These are phyloP conservation scores for Penicillium sp. DNA, from an alignment of 2,329 filamentous ascomycete genomes.

Conservation along the genomic window DNA sequence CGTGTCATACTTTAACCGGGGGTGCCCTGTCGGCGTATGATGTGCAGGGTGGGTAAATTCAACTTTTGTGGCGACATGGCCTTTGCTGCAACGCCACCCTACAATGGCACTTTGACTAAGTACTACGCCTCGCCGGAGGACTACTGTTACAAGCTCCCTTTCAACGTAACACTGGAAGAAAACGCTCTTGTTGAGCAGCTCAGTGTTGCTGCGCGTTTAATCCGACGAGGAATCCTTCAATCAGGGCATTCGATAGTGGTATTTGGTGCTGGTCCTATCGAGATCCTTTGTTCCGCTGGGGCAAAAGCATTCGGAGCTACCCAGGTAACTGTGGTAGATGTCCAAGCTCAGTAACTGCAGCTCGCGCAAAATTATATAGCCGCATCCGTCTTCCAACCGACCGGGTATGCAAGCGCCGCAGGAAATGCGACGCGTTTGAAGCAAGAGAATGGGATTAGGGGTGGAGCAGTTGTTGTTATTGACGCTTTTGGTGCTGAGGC, in stretches of 20 bases:
- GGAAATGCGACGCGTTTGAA: slow-evolving; percentile 71
- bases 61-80: slow-evolving; percentile 87
- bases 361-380: slow-evolving; percentile 66
- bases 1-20: slow-evolving; percentile 79
- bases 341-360: slow-evolving; percentile 64
- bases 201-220: slow-evolving; percentile 83
- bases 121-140: slow-evolving; percentile 84
- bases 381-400: too few species aligned
- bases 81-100: slow-evolving; percentile 91
- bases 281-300: slow-evolving; percentile 84
- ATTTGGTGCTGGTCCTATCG: slow-evolving; percentile 86
- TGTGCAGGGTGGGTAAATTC: slow-evolving; percentile 82
- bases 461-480: slow-evolving; percentile 76
- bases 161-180: slow-evolving; percentile 76
- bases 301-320: slow-evolving; percentile 82
- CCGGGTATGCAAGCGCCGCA: slow-evolving; percentile 53
- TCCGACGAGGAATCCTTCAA: slow-evolving; percentile 70
- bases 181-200: slow-evolving; percentile 90
- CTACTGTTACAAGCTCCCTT: slow-evolving; percentile 90
- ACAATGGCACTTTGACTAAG: slow-evolving; percentile 84
- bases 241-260: slow-evolving; percentile 80
- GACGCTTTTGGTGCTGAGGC: slow-evolving; percentile 80
- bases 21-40: slow-evolving; percentile 67
- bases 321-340: slow-evolving; percentile 83
- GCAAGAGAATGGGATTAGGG: slow-evolving; percentile 64